Evolutionary conservation across 179 eudicot genomes (phyloP), one percentile per base, ranked within the genome.

Genomic region (Gypsophila paniculata): DNA sequence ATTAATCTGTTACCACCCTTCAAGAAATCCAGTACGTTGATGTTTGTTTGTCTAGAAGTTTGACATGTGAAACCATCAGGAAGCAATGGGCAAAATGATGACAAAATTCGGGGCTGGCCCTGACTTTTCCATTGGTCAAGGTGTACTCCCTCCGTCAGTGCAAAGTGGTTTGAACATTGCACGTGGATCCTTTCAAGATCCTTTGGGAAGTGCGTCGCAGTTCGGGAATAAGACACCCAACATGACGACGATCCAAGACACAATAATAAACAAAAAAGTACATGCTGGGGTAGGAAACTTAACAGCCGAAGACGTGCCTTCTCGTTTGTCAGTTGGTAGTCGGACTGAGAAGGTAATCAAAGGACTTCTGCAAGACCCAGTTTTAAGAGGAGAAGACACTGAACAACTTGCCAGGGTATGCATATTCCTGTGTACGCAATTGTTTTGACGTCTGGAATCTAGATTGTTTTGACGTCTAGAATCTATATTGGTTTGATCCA

Each of bases 361-460:
- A 61, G 83, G 82, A 68, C 90, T 90, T 75, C 67, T 91, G 82
- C 84, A 86, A 72, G 87, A 79, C 79, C 94, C 96, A 53, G 65
- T 81, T 66, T 53, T 94, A 69, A 72, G 80, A 78, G 89, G 84
- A 61, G 83, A 76, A 26, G 78, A 73, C 42, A 54, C 65, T 29
- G 75, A 71, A 63, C 32, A 67, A 38, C 82, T 75, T 69, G 81
- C 75, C 52, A 78, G 62, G 89, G 92, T 87, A 86, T 21, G 80
- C 69, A 36, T 48, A 68, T 12, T 9, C 29, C 10, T 22, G 63
- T 25, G 62, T 55, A 39, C 5, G 13, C 23, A 0, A 49, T 5
- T 61, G 13, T 21, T 70, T 23, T 9, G 34, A 29, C 34, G 34
- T 29, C 34, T 36, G 17, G 18, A 29, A 13, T 54, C 34, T 53